A percentile compares a stretch with the other conserved stretches of the same genome.
Conservation (phyloP, 2,329 filamentous ascomycete genomes). For the Fusarium avenaceum region DNA sequence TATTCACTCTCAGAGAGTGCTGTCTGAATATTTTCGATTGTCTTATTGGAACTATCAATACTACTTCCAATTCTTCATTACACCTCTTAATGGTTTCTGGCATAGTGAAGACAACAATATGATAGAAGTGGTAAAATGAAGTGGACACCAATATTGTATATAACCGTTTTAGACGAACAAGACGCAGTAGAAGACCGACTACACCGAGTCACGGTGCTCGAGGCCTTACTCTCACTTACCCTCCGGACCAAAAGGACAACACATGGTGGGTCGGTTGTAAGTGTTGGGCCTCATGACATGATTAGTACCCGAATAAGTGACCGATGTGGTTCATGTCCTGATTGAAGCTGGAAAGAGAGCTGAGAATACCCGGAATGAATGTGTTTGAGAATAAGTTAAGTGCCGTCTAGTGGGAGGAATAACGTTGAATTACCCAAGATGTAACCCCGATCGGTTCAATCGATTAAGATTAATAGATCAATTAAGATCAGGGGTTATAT, state of each 20-base stretch:
- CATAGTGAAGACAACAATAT: no score
- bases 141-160: no score
- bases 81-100: no score
- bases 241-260: not conserved
- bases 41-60: no score
- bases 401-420: not conserved
- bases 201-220: no score
- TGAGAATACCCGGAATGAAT: not conserved
- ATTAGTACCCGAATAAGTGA: not conserved
- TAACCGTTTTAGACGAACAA: no score
- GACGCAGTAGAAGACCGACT: no score
- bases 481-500: not conserved
- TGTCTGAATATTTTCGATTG: no score
- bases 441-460: not conserved
- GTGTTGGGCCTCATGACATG: not conserved
- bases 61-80: no score
- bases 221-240: not conserved
- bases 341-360: not conserved
- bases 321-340: not conserved
- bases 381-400: not conserved
- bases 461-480: conserved; percentile 1
- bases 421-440: not conserved
- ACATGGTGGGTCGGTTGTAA: not conserved
- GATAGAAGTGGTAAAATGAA: no score
- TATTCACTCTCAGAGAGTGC: no score